Evolutionary conservation across 2,329 filamentous ascomycete genomes (phyloP).

Genomic region (Aspergillus calidoustus): DNA sequence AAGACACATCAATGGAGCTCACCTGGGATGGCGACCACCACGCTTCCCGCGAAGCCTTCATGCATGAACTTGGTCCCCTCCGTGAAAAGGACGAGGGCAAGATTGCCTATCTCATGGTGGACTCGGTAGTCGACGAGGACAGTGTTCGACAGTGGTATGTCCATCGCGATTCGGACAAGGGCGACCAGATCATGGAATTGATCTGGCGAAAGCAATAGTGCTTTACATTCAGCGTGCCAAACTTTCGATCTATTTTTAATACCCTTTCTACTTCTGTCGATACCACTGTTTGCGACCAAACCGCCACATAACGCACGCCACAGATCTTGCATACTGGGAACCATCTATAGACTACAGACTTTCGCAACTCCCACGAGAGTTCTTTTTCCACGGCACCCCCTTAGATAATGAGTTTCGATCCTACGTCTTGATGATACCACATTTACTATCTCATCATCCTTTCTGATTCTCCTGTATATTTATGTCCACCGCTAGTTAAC

Average conservation of each 20-base stretch:
- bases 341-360: constrained; percentile 21
- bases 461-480: constrained; percentile 2
- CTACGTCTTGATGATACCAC: constrained; percentile 21
- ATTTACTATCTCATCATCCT: constrained; percentile 10
- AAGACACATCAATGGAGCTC: constrained; percentile 54
- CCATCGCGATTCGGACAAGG: constrained; percentile 46
- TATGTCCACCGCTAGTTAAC: neutral
- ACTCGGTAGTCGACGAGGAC: constrained; percentile 49
- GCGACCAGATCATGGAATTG: constrained; percentile 48
- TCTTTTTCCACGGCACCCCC: constrained; percentile 19
- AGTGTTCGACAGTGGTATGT: constrained; percentile 62
- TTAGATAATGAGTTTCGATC: constrained; percentile 27
- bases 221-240: neutral
- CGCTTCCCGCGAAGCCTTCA: constrained; percentile 50
- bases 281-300: neutral
- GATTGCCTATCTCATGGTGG: constrained; percentile 56
- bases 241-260: constrained; percentile 1
- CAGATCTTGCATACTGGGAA: constrained; percentile 10
- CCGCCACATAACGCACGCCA: neutral
- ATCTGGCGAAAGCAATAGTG: constrained; percentile 35
- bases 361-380: constrained; percentile 11
- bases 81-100: constrained; percentile 52
- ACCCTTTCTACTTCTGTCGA: neutral
- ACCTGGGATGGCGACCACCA: constrained; percentile 57
- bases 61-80: constrained; percentile 60